phyloP scores from a whole-genome alignment of 129 eudicot species.

The Daucus carota region DH1_v3.0 NC_030385.2:14142501-14143000 shows the following conservation, averaged over 20 bases:
- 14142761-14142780: background rate
- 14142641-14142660: background rate
- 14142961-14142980: no score
- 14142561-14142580: background rate
- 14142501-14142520: constrained; percentile 24
- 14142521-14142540: constrained; percentile 69
- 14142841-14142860: no score
- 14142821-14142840: background rate
- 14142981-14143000: background rate
- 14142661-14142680: background rate
- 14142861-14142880: background rate
- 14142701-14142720: background rate
- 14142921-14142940: background rate
- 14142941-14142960: no score
- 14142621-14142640: background rate
- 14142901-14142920: background rate
- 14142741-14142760: background rate
- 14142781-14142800: background rate
- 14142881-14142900: background rate
- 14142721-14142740: background rate
- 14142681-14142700: constrained; percentile 7
- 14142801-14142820: background rate
- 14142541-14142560: constrained; percentile 10
- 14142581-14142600: background rate
- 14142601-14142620: background rate